Base-by-base conservation (phyloP, 2,329 filamentous ascomycete genomes). In the Atkinsonella texensis region DNA sequence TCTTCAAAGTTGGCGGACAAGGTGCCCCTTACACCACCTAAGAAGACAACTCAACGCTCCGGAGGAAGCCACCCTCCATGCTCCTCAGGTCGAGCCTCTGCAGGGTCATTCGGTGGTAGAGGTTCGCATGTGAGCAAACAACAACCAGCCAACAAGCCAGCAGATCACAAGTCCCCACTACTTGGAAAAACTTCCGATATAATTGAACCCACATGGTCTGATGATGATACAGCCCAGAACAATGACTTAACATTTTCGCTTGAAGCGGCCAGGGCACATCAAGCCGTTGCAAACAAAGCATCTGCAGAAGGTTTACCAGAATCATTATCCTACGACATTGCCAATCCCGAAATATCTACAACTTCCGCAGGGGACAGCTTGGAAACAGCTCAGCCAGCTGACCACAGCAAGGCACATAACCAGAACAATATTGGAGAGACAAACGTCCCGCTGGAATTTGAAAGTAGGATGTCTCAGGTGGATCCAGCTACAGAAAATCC, bases 1-100 rank as follows among this genome's bases (percentile, higher is more conserved):
- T 76, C 83, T 9, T 82, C 74, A 56, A 89, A 87, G 68, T 76
- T 77, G 0, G 71, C 78, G 2, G 84, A 87, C 5, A 88, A 86
- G 68, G 64, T 63, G 1, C 68, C 73, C 2, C 56, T 68, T 0
- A 77, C 76, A 0, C 76, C 77, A 2, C 76, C 77, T 0, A 68
- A 70, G 52, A 76, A 70, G 56, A 54, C 60, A 28, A 51, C 55
- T 9, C 56, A 56, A 41, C 59, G 60, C 10, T 54, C 57, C 3
- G 13, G 23, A 23, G 13, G 56, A 17, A 33, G 39, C 23, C 10
- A 50, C 45, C 35, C 46, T 51, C 20, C 39, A 18, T 20, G 46
- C 9, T 38, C 43, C 6, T 50, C 49, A 20, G 49, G 35, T 44
- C 47, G 44, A 41, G 20, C 15, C 7, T 18, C 38, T 11, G 15